Evolutionary conservation across 148 eudicot genomes (phyloP).

Genomic region (Camellia lanceoleosa): DNA sequence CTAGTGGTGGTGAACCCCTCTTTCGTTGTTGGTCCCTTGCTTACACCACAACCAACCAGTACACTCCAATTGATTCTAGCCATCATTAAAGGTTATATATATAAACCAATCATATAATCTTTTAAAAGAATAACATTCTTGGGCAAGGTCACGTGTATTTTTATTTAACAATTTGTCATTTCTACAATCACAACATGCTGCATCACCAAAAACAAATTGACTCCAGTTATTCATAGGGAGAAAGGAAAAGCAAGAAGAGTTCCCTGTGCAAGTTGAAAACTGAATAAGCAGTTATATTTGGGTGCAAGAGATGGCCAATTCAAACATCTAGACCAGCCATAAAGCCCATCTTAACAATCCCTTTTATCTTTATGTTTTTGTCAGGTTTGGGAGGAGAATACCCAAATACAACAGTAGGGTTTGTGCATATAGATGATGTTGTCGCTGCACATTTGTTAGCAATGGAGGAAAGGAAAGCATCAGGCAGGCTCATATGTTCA

Average conservation of each 20-base stretch:
- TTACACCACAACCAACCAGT: constrained; percentile 87
- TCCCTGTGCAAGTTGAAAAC: background rate
- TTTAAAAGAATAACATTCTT: background rate
- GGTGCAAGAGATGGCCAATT: constrained; percentile 3
- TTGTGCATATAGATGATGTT: constrained; percentile 82
- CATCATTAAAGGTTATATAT: constrained; percentile 57
- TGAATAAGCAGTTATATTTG: background rate
- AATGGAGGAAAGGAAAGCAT: constrained; percentile 70
- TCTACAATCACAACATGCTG: background rate
- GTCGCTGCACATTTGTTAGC: constrained; percentile 73
- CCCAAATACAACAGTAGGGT: constrained; percentile 70
- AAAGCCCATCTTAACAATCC: background rate
- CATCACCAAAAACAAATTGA: background rate
- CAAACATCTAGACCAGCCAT: background rate
- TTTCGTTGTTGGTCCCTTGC: constrained; percentile 76
- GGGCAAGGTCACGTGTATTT: background rate
- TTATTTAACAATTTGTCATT: background rate
- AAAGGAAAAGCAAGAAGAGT: background rate
- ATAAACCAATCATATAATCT: background rate
- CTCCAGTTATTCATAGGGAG: background rate
- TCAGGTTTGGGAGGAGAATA: constrained; percentile 64
- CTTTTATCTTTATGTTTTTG: background rate
- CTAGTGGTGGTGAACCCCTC: constrained; percentile 91
- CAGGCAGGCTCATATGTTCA: constrained; percentile 84
- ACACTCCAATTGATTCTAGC: constrained; percentile 60